Conservation (phyloP, 2,329 filamentous ascomycete genomes). For the Phoma sp. region DNA sequence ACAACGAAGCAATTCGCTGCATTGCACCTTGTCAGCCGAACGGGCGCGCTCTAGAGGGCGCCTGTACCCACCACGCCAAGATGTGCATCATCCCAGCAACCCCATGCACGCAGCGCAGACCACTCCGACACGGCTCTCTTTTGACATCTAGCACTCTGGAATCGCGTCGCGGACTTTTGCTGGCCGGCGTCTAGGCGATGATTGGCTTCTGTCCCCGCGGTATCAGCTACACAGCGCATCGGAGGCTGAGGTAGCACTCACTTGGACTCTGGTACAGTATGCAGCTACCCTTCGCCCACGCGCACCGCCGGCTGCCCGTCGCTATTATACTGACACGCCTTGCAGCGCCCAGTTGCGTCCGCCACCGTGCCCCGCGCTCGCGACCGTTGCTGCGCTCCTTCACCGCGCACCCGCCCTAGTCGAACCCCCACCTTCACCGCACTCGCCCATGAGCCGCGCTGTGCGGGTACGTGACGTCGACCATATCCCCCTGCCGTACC, state of each 20-base stretch:
- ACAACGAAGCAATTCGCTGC: conserved; percentile 7
- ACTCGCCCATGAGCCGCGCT: conserved; percentile 23
- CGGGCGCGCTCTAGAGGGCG: conserved; percentile 10
- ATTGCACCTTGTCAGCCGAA: conserved; percentile 5
- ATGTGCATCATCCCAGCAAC: conserved; percentile 6
- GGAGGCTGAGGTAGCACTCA: conserved; percentile 39
- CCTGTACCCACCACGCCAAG: conserved; percentile 11
- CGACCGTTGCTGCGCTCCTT: conserved; percentile 1
- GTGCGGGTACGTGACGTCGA: conserved; percentile 15
- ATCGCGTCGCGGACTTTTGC: conserved; percentile 14
- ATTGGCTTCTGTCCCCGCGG: conserved; percentile 32
- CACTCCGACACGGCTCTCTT: not conserved
- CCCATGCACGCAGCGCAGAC: not conserved
- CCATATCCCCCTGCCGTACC: not conserved
- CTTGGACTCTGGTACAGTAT: conserved; percentile 12
- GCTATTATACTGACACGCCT: not conserved
- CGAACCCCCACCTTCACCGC: conserved; percentile 6
- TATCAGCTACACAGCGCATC: conserved; percentile 32
- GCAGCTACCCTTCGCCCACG: not conserved
- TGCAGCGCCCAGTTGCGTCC: conserved; percentile 12
- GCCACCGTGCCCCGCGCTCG: conserved; percentile 1
- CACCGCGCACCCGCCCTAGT: not conserved
- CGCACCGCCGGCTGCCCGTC: conserved; percentile 2
- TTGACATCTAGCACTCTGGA: not conserved
- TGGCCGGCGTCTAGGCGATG: conserved; percentile 35